Conservation (phyloP, 805 yeast genomes). For the Nakazawaea sp. region DNA sequence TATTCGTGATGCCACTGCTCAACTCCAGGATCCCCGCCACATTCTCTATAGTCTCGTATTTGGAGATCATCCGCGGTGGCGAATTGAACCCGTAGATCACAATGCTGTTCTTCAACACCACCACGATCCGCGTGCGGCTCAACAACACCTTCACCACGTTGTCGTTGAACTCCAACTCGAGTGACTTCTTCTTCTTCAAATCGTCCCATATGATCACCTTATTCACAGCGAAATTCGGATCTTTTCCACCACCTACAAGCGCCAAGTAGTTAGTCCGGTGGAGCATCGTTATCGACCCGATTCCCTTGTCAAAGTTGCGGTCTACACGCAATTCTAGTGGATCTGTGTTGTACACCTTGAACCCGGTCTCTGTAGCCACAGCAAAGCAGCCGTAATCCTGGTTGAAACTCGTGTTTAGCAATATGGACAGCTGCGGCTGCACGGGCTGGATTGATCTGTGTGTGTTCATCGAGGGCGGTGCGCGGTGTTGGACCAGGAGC, state of each 20-base stretch:
- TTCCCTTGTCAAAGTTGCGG: conserved; percentile 52
- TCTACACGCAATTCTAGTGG: conserved; percentile 76
- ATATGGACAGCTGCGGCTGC: conserved; percentile 21
- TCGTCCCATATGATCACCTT: conserved; percentile 92
- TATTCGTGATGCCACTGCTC: conserved; percentile 20
- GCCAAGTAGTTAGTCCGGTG: conserved; percentile 89
- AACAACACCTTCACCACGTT: conserved; percentile 70
- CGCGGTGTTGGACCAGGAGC: no score
- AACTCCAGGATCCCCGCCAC: conserved; percentile 59
- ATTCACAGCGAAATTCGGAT: conserved; percentile 72
- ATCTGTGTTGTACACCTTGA: conserved; percentile 78
- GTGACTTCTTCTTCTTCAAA: conserved; percentile 63
- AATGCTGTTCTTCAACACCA: conserved; percentile 60
- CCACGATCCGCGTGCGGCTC: conserved; percentile 70
- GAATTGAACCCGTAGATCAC: conserved; percentile 75
- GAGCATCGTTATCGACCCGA: conserved; percentile 75
- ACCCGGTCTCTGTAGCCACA: conserved; percentile 73
- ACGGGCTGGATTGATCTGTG: conserved; percentile 21
- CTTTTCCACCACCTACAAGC: conserved; percentile 81
- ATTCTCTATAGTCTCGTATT: conserved; percentile 61
- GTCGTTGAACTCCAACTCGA: conserved; percentile 67
- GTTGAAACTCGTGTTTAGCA: conserved; percentile 66
- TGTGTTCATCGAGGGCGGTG: no score
- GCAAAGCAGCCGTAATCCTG: conserved; percentile 91
- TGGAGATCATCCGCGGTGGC: conserved; percentile 61